These are phyloP conservation scores for Ophiostoma piceae DNA, from an alignment of 2,329 filamentous ascomycete genomes.

Conservation along the genomic window DNA sequence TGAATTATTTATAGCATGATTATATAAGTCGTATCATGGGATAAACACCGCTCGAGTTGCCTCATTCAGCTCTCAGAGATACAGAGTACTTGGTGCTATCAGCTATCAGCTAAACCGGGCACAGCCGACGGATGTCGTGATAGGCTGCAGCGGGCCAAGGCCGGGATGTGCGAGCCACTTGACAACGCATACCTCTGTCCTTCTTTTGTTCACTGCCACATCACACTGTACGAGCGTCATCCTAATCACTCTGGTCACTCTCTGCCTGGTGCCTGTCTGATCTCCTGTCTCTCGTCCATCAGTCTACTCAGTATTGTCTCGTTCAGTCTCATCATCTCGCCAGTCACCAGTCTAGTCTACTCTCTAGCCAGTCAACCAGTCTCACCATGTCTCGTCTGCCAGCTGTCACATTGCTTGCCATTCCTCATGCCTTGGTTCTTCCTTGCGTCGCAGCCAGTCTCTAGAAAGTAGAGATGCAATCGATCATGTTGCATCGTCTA, in stretches of 20 bases:
- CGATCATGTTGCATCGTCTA: constrained; percentile 5
- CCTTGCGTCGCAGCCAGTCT: not conserved
- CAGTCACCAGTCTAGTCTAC: not conserved
- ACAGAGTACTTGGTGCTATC: too few species aligned
- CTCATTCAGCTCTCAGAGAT: not conserved
- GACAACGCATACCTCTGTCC: not conserved
- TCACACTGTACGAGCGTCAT: not conserved
- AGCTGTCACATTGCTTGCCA: constrained; percentile 8
- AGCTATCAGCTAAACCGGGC: not conserved
- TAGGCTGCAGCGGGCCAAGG: constrained; percentile 2
- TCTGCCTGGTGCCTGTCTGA: not conserved
- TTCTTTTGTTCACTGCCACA: not conserved
- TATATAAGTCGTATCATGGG: not conserved
- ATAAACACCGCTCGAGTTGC: not conserved
- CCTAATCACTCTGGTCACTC: not conserved
- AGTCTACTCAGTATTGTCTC: not conserved
- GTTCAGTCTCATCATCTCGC: not conserved
- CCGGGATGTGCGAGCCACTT: constrained; percentile 10
- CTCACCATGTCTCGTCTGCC: not conserved
- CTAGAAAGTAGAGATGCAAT: not conserved
- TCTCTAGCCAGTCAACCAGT: not conserved
- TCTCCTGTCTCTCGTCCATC: constrained; percentile 10
- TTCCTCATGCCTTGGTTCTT: not conserved
- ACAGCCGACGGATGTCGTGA: constrained; percentile 9
- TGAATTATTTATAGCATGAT: not conserved